These are phyloP conservation scores for Saccharomycopsis fibuligera DNA, from an alignment of 805 yeast species.

Conservation along the genomic window DNA sequence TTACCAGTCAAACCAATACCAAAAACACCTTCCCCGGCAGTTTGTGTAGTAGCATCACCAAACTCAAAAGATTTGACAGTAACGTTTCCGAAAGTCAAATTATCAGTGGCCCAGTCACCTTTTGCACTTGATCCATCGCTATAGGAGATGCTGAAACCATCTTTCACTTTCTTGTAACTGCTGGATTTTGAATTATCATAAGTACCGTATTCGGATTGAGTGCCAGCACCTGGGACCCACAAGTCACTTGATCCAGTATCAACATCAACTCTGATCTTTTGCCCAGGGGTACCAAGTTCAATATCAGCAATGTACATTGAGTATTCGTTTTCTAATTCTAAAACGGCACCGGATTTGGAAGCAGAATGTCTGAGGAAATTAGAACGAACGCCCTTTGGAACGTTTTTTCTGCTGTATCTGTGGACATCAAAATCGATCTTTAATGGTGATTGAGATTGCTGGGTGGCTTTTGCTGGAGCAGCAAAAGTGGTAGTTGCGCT, in stretches of 20 bases:
- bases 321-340: conserved; percentile 31
- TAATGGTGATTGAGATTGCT: too few relatives aligned
- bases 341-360: conserved; percentile 8
- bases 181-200: conserved; percentile 31
- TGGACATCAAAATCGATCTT: conserved; percentile 14
- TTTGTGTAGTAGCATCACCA: conserved; percentile 20
- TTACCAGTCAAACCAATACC: conserved; percentile 67
- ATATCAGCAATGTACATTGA: conserved; percentile 41
- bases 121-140: conserved; percentile 43
- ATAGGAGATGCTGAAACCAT: conserved; percentile 35
- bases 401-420: neutral
- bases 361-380: conserved; percentile 5
- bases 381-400: conserved; percentile 5
- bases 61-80: conserved; percentile 6
- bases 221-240: conserved; percentile 32
- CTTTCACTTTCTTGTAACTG: conserved; percentile 30
- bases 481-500: conserved; percentile 5
- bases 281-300: conserved; percentile 32
- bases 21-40: conserved; percentile 47
- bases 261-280: conserved; percentile 35
- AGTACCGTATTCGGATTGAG: conserved; percentile 31
- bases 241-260: conserved; percentile 48
- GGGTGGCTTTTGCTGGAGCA: conserved; percentile 11
- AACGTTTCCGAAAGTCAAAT: conserved; percentile 31
- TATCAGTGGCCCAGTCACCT: conserved; percentile 50